phyloP scores from a whole-genome alignment of 352 stramenopile genomes.

The Globisporangium lucens region DNA sequence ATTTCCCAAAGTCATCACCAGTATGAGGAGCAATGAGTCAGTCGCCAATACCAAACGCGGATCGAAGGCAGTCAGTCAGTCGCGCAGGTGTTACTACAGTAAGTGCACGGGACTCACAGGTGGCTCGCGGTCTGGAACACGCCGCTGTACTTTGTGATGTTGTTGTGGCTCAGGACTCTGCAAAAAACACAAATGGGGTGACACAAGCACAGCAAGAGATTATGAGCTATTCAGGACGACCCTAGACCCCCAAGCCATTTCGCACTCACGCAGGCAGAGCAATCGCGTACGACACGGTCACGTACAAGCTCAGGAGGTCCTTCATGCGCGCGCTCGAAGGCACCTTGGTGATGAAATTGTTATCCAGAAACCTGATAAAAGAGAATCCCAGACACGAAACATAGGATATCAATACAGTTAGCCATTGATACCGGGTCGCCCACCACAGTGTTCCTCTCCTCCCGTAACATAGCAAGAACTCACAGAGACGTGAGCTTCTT shows the following conservation, averaged over 20 bases:
- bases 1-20: background rate
- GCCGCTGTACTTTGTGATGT: constrained; percentile 6
- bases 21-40: background rate
- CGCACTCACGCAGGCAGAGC: background rate
- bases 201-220: background rate
- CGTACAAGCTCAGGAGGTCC: background rate
- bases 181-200: background rate
- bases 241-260: background rate
- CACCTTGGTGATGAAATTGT: constrained; percentile 8
- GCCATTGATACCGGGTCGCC: background rate
- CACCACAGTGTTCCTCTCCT: background rate
- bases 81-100: too few species aligned
- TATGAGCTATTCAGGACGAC: background rate
- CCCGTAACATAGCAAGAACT: background rate
- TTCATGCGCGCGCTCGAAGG: background rate
- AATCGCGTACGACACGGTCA: background rate
- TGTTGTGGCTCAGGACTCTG: constrained; percentile 7
- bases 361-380: background rate
- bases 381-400: background rate
- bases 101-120: background rate
- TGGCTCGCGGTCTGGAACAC: constrained; percentile 7
- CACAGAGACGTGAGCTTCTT: background rate
- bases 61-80: background rate
- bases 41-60: background rate
- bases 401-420: background rate